Evolutionary conservation across 192 early-diverging fungal genomes (phyloP), one percentile per base, ranked within the genome.

Genomic region (Linnemannia hyalina): DNA sequence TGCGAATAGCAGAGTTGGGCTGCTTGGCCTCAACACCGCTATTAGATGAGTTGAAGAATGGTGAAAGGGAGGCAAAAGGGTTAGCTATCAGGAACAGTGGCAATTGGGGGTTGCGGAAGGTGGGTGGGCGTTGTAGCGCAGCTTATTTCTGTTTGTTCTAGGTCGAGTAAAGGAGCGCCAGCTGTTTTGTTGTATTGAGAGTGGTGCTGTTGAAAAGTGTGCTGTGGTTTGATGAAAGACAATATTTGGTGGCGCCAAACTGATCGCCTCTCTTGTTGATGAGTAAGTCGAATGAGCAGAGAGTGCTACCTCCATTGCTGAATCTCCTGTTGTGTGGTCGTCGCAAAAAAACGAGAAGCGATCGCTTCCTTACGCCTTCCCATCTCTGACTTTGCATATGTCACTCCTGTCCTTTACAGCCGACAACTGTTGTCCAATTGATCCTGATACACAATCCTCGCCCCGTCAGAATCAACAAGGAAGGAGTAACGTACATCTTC

Each of bases 1-100:
- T 99, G 91, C 99, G 97, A 95, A 99, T 99, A 80, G 99, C 99
- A 93, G 99, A 99, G 96, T 99, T 99, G 89, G 98, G 99, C 92
- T 99, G 99, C 92, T 99, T 99, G 91, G 99, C 97, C 93, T 99
- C 99, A 88, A 99, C 96, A 96, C 97, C 99, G 91, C 94, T 96
- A 82, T 80, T 71, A 29, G 60, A 54, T 29, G 18, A 36, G 32
- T 46, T 79, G 71, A 49, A 70, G 4, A 23, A 13, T 9, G 29
- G 60, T 63, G 23, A n/a, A n/a, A 18, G 7, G 20, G 52, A 23
- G 52, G 6, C 20, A 20, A 18, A 3, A 60, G 29, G 26, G 29
- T 63, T 63, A 63, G 60, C 32, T 63, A 32, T 63, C n/a, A 63
- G n/a, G 55, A n/a, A 60, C 29, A 10, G 26, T 63, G 26, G 8